Evolutionary conservation across 768 basidiomycete species (phyloP), one percentile per base, ranked within the genome.

Genomic region (Kwoniella europaea): DNA sequence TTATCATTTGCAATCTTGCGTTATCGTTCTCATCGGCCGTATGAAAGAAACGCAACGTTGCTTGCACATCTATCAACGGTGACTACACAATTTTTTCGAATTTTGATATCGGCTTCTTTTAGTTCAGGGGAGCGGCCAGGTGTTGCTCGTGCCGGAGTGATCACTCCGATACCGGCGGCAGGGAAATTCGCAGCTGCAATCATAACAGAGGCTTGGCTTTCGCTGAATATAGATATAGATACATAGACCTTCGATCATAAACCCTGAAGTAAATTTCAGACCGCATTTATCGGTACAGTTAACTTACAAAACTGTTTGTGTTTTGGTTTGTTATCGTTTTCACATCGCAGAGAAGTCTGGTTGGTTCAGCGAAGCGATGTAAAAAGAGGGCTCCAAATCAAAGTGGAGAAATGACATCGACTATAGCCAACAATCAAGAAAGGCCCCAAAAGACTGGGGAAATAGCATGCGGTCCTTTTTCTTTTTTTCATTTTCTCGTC

Each of bases 331-430:
- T 35, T 35, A 35, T 35, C 35, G 7, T 18, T 50, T 50, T 50
- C 46, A 18, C 9, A 12, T 50, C 18, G 4, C 12, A 13, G 18
- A 50, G 12, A 18, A 7, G 46, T 50, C 13, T 56, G 55, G 20
- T 56, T 56, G 55, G 55, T 56, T 20, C 20, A 56, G 20, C 55
- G 10, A 56, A 22, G 55, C 55, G 55, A 56, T 22, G 55, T 24
- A 1, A 5, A 56, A 56, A 18, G 27, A 56, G 55, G 55, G 55
- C 55, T 56, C 55, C 55, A 29, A 29, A 56, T 13, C 4, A 56
- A 29, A 29, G 55, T 20, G 20, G 27, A 22, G 55, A 29, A 35
- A 35, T 35, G 35, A 50, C 46, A 18, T 50, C 46, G 18, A 50
- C 46, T 4, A 50, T 50, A 18, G 18, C 52, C 52, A 20, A 56